Conservation (phyloP, 768 basidiomycete species). For the Tephrocybe rancida region DNA sequence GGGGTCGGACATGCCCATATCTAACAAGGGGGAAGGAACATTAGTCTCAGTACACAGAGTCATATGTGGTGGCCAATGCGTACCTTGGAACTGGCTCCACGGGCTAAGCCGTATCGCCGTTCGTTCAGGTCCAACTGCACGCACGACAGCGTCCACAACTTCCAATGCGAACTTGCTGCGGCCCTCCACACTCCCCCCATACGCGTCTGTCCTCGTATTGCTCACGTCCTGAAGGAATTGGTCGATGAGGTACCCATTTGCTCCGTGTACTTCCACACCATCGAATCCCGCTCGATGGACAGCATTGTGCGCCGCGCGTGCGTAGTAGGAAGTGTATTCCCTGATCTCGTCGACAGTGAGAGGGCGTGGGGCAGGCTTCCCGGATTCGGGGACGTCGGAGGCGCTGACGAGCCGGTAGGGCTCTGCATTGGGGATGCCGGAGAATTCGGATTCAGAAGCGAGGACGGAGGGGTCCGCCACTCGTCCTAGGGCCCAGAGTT, state of each 20-base stretch:
- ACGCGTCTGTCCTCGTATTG: slow-evolving; percentile 65
- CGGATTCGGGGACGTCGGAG: slow-evolving; percentile 2
- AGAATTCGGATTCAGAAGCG: no score
- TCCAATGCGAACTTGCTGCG: slow-evolving; percentile 59
- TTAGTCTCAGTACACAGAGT: slow-evolving; percentile 37
- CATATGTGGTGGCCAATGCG: no score
- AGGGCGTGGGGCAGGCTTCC: slow-evolving; percentile 33
- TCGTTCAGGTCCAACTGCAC: no score
- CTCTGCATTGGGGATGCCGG: slow-evolving; percentile 25
- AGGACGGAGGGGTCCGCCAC: slow-evolving; percentile 34
- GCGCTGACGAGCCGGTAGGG: slow-evolving; percentile 34
- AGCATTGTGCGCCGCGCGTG: slow-evolving; percentile 54
- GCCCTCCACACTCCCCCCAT: slow-evolving; percentile 67
- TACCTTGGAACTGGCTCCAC: slow-evolving; percentile 47
- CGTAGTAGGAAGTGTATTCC: slow-evolving; percentile 50
- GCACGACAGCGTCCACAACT: slow-evolving; percentile 49
- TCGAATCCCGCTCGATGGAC: slow-evolving; percentile 58
- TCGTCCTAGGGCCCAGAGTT: slow-evolving; percentile 61
- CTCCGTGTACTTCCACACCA: no score
- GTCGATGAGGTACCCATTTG: slow-evolving; percentile 53
- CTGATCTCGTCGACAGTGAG: slow-evolving; percentile 49
- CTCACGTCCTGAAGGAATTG: slow-evolving; percentile 60
- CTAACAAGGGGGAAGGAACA: slow-evolving; percentile 19
- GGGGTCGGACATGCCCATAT: slow-evolving; percentile 57
- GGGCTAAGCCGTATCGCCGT: no score